A percentile compares a stretch with the other conserved stretches of the same genome.
Evolutionary conservation across 2,329 filamentous ascomycete genomes (phyloP).

Genomic region (Colletotrichum melonis): DNA sequence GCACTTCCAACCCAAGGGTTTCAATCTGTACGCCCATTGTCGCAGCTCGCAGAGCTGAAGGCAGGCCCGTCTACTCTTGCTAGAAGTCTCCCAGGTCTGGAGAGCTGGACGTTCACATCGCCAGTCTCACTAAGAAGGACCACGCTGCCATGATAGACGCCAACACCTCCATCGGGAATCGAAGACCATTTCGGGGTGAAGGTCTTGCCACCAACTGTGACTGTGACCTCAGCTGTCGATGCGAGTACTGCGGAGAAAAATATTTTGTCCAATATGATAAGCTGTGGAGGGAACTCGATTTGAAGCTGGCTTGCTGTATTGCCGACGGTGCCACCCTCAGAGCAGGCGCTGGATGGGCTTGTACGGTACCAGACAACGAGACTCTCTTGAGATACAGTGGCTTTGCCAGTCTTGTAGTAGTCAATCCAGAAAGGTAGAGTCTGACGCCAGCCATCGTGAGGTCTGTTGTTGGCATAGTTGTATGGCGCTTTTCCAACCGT

Average conservation of each 20-base stretch:
- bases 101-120: constrained; percentile 24
- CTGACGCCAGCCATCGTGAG: constrained; percentile 61
- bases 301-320: constrained; percentile 43
- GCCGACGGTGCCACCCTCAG: constrained; percentile 45
- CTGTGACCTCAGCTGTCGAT: constrained; percentile 36
- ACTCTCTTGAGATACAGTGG: constrained; percentile 41
- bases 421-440: constrained; percentile 62
- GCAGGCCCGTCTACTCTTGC: neutral
- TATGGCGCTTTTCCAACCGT: constrained; percentile 48
- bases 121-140: constrained; percentile 37
- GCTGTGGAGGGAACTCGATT: constrained; percentile 34
- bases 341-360: constrained; percentile 25
- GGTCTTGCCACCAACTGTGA: constrained; percentile 39
- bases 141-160: constrained; percentile 45
- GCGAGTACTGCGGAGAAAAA: constrained; percentile 41
- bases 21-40: constrained; percentile 15
- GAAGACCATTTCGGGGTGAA: constrained; percentile 16
- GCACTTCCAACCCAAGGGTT: constrained; percentile 26
- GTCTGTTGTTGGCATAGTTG: constrained; percentile 58
- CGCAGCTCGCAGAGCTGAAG: neutral
- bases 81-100: neutral
- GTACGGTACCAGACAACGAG: constrained; percentile 46
- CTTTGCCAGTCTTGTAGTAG: constrained; percentile 56
- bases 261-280: constrained; percentile 35
- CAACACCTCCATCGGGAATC: constrained; percentile 25